Evolutionary conservation across 176 grass and related monocot species (phyloP), one percentile per base, ranked within the genome.

Genomic region (Zizania latifolia): DNA sequence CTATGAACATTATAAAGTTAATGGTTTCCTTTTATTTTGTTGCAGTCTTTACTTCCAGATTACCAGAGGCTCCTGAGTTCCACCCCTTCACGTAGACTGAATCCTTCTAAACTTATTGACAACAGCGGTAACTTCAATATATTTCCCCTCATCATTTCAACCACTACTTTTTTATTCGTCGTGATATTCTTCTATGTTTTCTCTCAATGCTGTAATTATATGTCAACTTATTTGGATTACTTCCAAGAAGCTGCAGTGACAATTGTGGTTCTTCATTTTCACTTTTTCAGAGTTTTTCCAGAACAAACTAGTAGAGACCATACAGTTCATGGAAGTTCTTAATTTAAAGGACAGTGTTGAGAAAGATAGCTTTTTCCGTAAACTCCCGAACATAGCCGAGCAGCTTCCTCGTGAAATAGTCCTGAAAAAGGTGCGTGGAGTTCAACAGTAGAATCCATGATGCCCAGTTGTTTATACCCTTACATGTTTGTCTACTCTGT

Each of bases 221-320:
- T 27, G 45, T 19, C 40, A 9, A 43, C 15, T 23, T 67, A 84
- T 58, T 44, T 33, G 40, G 62, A 53, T 19, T 68, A 32, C 13
- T 26, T 71, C 53, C 2, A 30, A 68, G 34, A 60, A 21, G 10
- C 26, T 70, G 14, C 31, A 71, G 37, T 78, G 44, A 78, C 28
- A 3, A 70, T 29, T 78, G 48, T 77, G 55, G n/a, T 48, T 88
- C 38, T 65, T 78, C 62, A 60, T 82, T 53, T n/a, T n/a, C n/a
- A n/a, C n/a, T n/a, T n/a, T 88, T 81, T 78, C 86, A 94, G 91
- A 98, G 62, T 98, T 93, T 86, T 99, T 99, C 86, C 96, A 99
- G 81, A 99, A 99, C 75, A 99, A 99, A 22, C 86, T 99, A 76
- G 95, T 98, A 78, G 95, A 98, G 75, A 94, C 91, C 51, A 94